These are phyloP conservation scores for Paecilomyces fulvus DNA, from an alignment of 2,329 filamentous ascomycete species.

Conservation along the genomic window DNA sequence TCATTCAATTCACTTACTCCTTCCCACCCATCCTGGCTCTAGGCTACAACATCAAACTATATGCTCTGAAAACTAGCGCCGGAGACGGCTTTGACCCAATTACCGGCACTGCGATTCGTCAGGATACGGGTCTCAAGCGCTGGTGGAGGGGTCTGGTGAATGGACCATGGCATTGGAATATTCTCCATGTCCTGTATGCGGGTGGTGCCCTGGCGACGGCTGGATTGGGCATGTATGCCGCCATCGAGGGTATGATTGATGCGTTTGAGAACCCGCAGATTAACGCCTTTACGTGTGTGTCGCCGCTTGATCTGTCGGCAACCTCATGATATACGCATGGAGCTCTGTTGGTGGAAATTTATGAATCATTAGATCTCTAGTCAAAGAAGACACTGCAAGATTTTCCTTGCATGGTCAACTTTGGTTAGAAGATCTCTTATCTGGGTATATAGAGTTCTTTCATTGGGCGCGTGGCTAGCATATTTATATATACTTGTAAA, in stretches of 20 bases:
- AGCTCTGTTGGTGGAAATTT: not conserved
- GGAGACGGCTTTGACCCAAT: slow-evolving; percentile 20
- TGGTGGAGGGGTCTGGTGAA: slow-evolving; percentile 14
- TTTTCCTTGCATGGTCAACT: no score
- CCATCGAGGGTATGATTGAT: slow-evolving; percentile 18
- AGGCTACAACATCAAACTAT: slow-evolving; percentile 17
- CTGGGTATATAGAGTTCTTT: no score
- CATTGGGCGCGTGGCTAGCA: no score
- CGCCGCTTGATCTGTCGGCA: slow-evolving; percentile 14
- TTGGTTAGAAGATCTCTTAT: no score
- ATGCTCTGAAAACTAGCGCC: slow-evolving; percentile 12
- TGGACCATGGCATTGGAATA: slow-evolving; percentile 14
- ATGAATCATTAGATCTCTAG: not conserved
- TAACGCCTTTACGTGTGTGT: slow-evolving; percentile 20
- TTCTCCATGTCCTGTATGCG: slow-evolving; percentile 14
- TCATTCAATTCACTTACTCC: slow-evolving; percentile 42
- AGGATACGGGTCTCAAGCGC: slow-evolving; percentile 10
- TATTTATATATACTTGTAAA: no score
- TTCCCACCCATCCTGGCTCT: slow-evolving; percentile 34
- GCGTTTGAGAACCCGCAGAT: slow-evolving; percentile 19
- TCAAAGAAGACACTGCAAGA: not conserved
- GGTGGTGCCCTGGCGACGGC: slow-evolving; percentile 14
- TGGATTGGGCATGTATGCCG: slow-evolving; percentile 17
- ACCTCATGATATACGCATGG: not conserved
- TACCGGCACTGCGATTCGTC: slow-evolving; percentile 11